A percentile compares a stretch with the other conserved stretches of the same genome.
Evolutionary conservation across 208 protist genomes (phyloP).

Genomic region (Novymonas esmeraldas): DNA sequence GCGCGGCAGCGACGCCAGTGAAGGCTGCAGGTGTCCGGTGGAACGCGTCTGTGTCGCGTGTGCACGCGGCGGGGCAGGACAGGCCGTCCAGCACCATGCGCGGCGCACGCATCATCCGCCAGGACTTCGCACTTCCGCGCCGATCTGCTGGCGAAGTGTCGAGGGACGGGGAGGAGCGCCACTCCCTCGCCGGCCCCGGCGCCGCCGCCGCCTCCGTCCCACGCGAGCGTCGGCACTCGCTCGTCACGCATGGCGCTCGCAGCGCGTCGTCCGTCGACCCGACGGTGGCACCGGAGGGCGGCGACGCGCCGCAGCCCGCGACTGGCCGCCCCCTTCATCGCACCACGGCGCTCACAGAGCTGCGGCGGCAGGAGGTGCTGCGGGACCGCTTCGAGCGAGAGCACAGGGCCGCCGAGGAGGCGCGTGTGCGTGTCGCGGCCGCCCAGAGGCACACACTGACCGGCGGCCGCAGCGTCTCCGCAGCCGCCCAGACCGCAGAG

Average conservation of each 20-base stretch:
- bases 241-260: neutral
- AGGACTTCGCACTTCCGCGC: neutral
- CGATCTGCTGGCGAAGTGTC: neutral
- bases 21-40: neutral
- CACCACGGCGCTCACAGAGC: conserved; percentile 39
- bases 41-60: neutral
- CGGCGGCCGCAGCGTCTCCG: neutral
- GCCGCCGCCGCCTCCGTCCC: conserved; percentile 3
- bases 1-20: neutral
- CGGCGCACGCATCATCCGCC: neutral
- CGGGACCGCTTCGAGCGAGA: conserved; percentile 38
- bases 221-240: neutral
- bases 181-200: neutral
- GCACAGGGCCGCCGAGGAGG: conserved; percentile 33
- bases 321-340: conserved; percentile 4
- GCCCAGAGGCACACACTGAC: neutral
- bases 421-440: conserved; percentile 4
- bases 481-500: neutral
- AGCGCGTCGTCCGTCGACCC: neutral
- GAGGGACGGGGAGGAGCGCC: neutral
- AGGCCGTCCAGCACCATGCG: conserved; percentile 6
- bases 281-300: neutral
- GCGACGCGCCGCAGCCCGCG: neutral
- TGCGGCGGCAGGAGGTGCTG: conserved; percentile 44
- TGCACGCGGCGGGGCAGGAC: neutral